Evolutionary conservation across 352 stramenopile species (phyloP).

Genomic region (Globisporangium nodosum): DNA sequence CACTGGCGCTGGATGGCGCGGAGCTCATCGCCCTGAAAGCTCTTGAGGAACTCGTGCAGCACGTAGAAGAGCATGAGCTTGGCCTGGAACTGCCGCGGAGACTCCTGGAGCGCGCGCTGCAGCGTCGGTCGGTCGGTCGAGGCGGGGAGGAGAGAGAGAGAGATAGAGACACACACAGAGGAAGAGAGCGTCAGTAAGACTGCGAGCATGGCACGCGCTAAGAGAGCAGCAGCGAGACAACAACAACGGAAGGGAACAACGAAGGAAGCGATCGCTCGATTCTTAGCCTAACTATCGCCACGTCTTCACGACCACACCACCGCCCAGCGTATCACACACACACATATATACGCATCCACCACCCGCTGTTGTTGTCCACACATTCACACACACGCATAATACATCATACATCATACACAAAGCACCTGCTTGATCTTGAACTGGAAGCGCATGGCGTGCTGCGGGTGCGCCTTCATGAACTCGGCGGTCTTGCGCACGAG

Average conservation of each 20-base stretch:
- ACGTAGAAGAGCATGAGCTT: constrained; percentile 88
- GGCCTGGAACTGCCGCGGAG: constrained; percentile 54
- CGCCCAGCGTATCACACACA: neutral
- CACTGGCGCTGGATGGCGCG: constrained; percentile 63
- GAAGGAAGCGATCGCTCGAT: constrained; percentile 11
- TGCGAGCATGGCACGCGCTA: too few relatives aligned
- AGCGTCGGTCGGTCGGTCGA: neutral
- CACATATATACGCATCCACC: constrained; percentile 3
- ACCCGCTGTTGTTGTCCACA: constrained; percentile 6
- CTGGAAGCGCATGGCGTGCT: constrained; percentile 74
- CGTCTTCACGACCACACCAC: constrained; percentile 5
- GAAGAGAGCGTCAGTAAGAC: constrained; percentile 2
- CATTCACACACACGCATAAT: constrained; percentile 1
- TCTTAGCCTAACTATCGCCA: constrained; percentile 15
- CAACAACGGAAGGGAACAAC: constrained; percentile 12
- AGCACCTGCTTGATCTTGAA: constrained; percentile 86
- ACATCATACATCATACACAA: constrained; percentile 4
- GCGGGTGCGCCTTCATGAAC: constrained; percentile 66
- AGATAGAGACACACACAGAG: constrained; percentile 4
- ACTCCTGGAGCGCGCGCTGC: constrained; percentile 56
- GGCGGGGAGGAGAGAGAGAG: neutral
- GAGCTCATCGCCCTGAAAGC: constrained; percentile 53
- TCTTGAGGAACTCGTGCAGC: constrained; percentile 85
- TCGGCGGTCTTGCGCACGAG: constrained; percentile 69
- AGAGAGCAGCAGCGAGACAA: constrained; percentile 1